These are phyloP conservation scores for Epicoccum nigrum DNA, from an alignment of 2,329 filamentous ascomycete species.

Conservation along the genomic window DNA sequence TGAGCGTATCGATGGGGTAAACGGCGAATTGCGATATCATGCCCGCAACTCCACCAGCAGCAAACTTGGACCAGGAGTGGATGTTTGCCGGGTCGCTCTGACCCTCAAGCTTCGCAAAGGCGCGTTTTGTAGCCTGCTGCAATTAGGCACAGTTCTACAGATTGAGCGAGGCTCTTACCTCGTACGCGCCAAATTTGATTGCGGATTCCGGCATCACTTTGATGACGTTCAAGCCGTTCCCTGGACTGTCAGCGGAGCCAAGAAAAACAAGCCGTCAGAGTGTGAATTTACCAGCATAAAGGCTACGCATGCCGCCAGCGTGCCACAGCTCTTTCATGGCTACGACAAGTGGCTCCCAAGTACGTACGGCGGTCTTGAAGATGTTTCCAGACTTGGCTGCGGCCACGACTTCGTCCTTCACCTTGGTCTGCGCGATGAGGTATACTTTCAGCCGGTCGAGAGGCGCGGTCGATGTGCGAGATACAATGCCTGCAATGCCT, in stretches of 20 bases:
- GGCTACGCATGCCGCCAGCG: slow-evolving; percentile 82
- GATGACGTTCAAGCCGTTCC: slow-evolving; percentile 93
- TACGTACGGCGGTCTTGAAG: slow-evolving; percentile 67
- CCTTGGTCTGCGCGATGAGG: slow-evolving; percentile 85
- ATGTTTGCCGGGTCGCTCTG: slow-evolving; percentile 82
- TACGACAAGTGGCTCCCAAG: slow-evolving; percentile 71
- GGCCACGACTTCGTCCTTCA: slow-evolving; percentile 63
- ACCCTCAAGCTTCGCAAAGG: slow-evolving; percentile 84
- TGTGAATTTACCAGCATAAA: slow-evolving; percentile 79
- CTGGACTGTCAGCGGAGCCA: slow-evolving; percentile 55
- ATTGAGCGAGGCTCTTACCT: slow-evolving; percentile 56
- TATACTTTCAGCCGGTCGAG: slow-evolving; percentile 98
- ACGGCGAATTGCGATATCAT: slow-evolving; percentile 96
- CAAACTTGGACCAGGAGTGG: slow-evolving; percentile 83
- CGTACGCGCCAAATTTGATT: slow-evolving; percentile 97
- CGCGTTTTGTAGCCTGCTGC: slow-evolving; percentile 77
- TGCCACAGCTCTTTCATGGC: slow-evolving; percentile 82
- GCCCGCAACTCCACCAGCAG: slow-evolving; percentile 84
- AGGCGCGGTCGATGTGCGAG: slow-evolving; percentile 91
- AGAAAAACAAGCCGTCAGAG: too few species aligned
- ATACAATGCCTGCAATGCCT: slow-evolving; percentile 91
- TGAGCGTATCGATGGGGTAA: slow-evolving; percentile 89
- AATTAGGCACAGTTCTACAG: slow-evolving; percentile 14
- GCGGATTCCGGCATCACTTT: slow-evolving; percentile 99
- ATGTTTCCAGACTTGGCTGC: slow-evolving; percentile 75